Conservation (phyloP, 306 rosid genomes). For the Gastrolobium villosum region DNA sequence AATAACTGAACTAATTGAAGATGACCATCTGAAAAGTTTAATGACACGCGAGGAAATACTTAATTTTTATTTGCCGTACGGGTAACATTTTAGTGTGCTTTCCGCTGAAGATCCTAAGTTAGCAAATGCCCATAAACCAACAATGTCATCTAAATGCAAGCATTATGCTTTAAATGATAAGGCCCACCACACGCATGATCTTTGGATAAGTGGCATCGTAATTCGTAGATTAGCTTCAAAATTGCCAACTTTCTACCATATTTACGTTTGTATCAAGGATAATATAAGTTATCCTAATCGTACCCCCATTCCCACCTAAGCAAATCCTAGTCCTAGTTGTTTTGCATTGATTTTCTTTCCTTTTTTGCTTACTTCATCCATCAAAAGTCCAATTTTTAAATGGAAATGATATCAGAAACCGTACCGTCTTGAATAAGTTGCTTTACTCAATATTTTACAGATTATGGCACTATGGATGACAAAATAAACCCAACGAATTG, state of each 20-base stretch:
- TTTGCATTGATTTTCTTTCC: not conserved
- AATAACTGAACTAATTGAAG: too few species aligned
- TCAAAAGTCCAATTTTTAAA: not conserved
- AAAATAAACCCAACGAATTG: not conserved
- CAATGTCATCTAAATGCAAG: not conserved
- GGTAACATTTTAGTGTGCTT: too few species aligned
- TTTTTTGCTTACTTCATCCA: conserved; percentile 32
- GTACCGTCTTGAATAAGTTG: conserved; percentile 6
- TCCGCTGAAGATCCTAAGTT: not conserved
- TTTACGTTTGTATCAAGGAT: conserved; percentile 13
- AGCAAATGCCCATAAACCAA: not conserved
- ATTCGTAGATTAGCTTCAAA: conserved; percentile 7
- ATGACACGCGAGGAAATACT: too few species aligned
- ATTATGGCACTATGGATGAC: not conserved
- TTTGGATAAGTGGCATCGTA: conserved; percentile 8
- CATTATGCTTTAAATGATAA: not conserved
- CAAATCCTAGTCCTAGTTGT: conserved; percentile 30
- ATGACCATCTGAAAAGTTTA: too few species aligned
- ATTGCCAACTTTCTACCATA: not conserved
- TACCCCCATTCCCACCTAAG: not conserved
- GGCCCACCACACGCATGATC: conserved; percentile 23
- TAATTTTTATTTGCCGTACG: too few species aligned
- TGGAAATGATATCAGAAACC: conserved; percentile 25
- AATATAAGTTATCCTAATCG: conserved; percentile 36
- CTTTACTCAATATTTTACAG: conserved; percentile 22